A percentile compares a stretch with the other conserved stretches of the same genome.
phyloP scores from a whole-genome alignment of 768 basidiomycete genomes.

The Amanita jacksonii region DNA sequence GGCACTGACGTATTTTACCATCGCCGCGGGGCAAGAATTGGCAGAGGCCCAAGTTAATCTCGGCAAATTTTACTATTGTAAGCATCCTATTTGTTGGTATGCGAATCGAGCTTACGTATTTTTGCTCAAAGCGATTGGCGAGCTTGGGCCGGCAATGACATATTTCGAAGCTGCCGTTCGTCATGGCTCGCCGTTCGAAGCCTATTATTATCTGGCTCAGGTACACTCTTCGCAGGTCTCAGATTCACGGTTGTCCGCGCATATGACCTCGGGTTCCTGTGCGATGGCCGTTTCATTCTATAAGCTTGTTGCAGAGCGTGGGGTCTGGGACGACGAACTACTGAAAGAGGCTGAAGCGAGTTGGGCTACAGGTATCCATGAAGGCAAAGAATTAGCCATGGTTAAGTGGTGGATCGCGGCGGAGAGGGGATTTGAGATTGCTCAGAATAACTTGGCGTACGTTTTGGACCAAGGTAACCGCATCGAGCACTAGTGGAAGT shows the following conservation, averaged over 20 bases:
- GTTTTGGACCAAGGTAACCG: conserved; percentile 80
- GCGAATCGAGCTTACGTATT: not conserved
- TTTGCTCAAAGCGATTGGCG: conserved; percentile 51
- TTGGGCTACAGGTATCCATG: conserved; percentile 62
- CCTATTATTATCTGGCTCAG: conserved; percentile 87
- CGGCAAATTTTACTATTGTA: conserved; percentile 62
- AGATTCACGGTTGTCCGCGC: conserved; percentile 29
- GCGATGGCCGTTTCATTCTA: conserved; percentile 88
- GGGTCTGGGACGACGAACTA: conserved; percentile 77
- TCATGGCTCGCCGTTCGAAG: conserved; percentile 87
- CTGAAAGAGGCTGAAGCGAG: conserved; percentile 70
- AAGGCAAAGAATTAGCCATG: conserved; percentile 76
- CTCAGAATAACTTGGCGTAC: conserved; percentile 93
- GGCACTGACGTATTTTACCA: conserved; percentile 58
- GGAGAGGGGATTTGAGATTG: conserved; percentile 84
- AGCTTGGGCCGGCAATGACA: conserved; percentile 52
- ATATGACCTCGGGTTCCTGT: conserved; percentile 64
- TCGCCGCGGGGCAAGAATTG: conserved; percentile 79
- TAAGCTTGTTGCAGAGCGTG: conserved; percentile 88
- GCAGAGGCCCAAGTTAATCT: conserved; percentile 90
- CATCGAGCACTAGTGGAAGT: not conserved
- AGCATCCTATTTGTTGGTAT: conserved; percentile 29
- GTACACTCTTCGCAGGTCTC: conserved; percentile 59
- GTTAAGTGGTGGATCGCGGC: conserved; percentile 93
- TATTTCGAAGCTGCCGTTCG: conserved; percentile 82